phyloP scores from a whole-genome alignment of 192 early-diverging fungal genomes.

The Thoreauomyces humboldtii region DNA sequence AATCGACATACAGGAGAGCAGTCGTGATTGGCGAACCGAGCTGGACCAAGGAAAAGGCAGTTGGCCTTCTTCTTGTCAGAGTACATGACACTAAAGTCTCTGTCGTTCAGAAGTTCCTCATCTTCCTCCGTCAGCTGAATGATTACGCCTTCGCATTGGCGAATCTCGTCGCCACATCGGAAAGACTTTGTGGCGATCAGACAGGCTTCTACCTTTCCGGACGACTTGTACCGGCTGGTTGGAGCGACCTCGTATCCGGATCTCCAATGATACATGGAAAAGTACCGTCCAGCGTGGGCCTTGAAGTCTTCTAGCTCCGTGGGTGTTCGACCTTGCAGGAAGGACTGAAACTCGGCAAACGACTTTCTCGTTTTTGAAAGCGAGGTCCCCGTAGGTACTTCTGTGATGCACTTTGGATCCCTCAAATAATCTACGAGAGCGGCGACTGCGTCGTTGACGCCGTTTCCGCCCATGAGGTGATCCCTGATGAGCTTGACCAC shows the following conservation, averaged over 20 bases:
- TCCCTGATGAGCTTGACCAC: constrained; percentile 26
- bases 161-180: constrained; percentile 49
- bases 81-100: constrained; percentile 71
- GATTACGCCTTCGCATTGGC: constrained; percentile 48
- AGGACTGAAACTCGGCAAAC: too few relatives aligned
- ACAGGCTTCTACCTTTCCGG: constrained; percentile 51
- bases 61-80: constrained; percentile 51
- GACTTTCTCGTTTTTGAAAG: constrained; percentile 3
- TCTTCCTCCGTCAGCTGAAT: constrained; percentile 48
- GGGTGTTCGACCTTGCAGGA: constrained; percentile 2
- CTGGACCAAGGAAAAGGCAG: constrained; percentile 69
- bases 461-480: constrained; percentile 16
- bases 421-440: too few relatives aligned
- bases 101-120: constrained; percentile 38
- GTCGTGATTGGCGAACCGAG: constrained; percentile 75
- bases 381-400: constrained; percentile 20
- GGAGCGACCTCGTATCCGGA: constrained; percentile 66
- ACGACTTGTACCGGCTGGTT: constrained; percentile 53
- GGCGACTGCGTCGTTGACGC: constrained; percentile 13
- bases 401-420: not conserved
- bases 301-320: constrained; percentile 12
- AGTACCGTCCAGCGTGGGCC: constrained; percentile 49
- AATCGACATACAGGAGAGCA: constrained; percentile 39
- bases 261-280: constrained; percentile 60
- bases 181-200: constrained; percentile 48